Conservation (phyloP, 352 stramenopile genomes). For the Phytophthora melonis region DNA sequence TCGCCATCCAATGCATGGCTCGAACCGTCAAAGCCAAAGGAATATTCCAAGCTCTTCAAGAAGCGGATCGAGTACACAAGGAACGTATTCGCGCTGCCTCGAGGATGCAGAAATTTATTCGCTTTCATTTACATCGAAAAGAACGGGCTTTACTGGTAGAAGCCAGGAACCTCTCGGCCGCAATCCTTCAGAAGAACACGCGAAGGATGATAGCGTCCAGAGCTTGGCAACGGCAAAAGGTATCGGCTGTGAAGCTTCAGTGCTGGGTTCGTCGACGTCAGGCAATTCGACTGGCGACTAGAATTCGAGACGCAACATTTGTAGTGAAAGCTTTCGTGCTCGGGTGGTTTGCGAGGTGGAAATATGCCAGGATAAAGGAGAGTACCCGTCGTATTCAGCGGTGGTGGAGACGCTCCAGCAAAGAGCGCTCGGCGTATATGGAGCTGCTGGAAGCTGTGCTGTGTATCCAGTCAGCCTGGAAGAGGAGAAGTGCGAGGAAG, state of each 20-base stretch:
- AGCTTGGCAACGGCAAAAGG: slow-evolving; percentile 18
- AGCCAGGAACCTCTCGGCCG: slow-evolving; percentile 50
- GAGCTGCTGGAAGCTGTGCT: slow-evolving; percentile 46
- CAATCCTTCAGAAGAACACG: slow-evolving; percentile 59
- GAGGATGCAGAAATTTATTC: slow-evolving; percentile 53
- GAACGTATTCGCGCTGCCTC: slow-evolving; percentile 18
- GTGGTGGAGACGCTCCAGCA: slow-evolving; percentile 53
- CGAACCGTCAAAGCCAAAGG: slow-evolving; percentile 26
- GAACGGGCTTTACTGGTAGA: slow-evolving; percentile 41
- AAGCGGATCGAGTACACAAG: slow-evolving; percentile 17
- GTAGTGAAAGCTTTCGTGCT: slow-evolving; percentile 27
- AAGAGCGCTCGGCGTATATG: slow-evolving; percentile 30
- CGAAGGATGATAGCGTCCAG: slow-evolving; percentile 37
- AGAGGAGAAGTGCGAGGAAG: slow-evolving; percentile 24
- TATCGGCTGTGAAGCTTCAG: slow-evolving; percentile 42
- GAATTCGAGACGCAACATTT: slow-evolving; percentile 17
- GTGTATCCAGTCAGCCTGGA: slow-evolving; percentile 61
- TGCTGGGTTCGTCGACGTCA: slow-evolving; percentile 44
- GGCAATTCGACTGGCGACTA: slow-evolving; percentile 10
- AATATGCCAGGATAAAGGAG: slow-evolving; percentile 22
- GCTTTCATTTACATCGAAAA: slow-evolving; percentile 49
- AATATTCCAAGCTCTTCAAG: slow-evolving; percentile 26
- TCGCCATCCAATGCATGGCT: slow-evolving; percentile 54
- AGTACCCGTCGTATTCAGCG: slow-evolving; percentile 40
- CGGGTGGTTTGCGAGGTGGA: slow-evolving; percentile 30